These are phyloP conservation scores for Thinopyrum elongatum DNA, from an alignment of 176 grass and related monocot genomes.

Conservation along the genomic window DNA sequence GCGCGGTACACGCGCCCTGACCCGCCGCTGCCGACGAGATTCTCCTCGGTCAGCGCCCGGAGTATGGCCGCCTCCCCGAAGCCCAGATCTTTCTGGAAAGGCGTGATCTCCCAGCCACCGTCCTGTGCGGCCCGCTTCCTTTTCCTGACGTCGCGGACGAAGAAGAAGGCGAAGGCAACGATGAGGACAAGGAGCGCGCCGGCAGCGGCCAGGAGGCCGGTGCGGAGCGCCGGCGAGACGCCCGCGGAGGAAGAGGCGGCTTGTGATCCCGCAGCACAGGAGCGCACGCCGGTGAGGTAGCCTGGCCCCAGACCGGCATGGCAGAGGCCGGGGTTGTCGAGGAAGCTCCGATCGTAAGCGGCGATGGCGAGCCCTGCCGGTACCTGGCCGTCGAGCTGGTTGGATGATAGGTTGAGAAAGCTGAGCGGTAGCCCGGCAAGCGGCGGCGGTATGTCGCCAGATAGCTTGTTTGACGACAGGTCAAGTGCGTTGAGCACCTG, in stretches of 20 bases:
- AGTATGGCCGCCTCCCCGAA: constrained; percentile 51
- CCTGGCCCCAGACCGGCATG: not conserved
- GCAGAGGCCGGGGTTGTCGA: constrained; percentile 71
- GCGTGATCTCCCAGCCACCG: constrained; percentile 64
- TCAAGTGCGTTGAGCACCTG: constrained; percentile 52
- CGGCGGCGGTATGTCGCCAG: constrained; percentile 52
- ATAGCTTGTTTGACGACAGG: constrained; percentile 70
- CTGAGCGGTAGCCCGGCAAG: constrained; percentile 35
- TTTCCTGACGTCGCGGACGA: constrained; percentile 40
- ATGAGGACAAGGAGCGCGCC: constrained; percentile 32
- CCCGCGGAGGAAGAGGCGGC: constrained; percentile 9
- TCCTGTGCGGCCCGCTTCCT: constrained; percentile 24
- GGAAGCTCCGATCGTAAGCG: constrained; percentile 64
- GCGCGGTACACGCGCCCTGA: constrained; percentile 70
- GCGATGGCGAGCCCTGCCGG: constrained; percentile 33
- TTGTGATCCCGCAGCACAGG: constrained; percentile 15
- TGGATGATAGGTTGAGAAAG: constrained; percentile 77
- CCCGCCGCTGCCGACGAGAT: constrained; percentile 62
- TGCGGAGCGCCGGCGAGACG: constrained; percentile 39
- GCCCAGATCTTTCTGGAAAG: constrained; percentile 54
- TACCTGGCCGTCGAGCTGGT: constrained; percentile 62
- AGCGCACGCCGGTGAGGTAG: constrained; percentile 36
- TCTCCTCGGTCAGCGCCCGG: constrained; percentile 62
- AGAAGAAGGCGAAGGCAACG: constrained; percentile 26
- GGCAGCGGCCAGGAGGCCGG: constrained; percentile 49